Conservation (phyloP, 139 green algal species). For the Closterium sp. region DNA sequence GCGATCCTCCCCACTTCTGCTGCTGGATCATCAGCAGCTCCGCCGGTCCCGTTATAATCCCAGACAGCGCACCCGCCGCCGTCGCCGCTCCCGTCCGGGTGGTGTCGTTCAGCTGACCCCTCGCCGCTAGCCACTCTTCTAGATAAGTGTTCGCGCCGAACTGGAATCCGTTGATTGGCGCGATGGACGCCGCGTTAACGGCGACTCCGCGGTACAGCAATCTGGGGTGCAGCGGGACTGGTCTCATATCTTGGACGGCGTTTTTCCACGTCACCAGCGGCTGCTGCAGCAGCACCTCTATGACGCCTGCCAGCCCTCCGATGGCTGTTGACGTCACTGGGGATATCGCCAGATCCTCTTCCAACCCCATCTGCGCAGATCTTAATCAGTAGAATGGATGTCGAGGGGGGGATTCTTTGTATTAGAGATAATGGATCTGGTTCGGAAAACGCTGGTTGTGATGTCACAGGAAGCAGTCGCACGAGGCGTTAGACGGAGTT, state of each 20-base stretch:
- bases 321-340: slow-evolving; percentile 14
- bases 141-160: slow-evolving; percentile 49
- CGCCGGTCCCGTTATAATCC: slow-evolving; percentile 38
- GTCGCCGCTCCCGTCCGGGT: slow-evolving; percentile 14
- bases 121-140: slow-evolving; percentile 2
- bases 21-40: slow-evolving; percentile 59
- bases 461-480: neutral
- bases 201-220: slow-evolving; percentile 44
- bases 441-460: neutral
- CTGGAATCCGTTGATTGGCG: slow-evolving; percentile 56
- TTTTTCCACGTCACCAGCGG: slow-evolving; percentile 37
- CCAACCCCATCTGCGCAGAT: slow-evolving; percentile 5
- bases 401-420: neutral
- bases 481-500: neutral
- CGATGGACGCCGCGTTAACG: slow-evolving; percentile 48
- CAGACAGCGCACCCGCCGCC: slow-evolving; percentile 41
- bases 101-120: slow-evolving; percentile 12
- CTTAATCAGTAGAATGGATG: neutral
- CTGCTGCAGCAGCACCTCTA: slow-evolving; percentile 34
- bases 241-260: slow-evolving; percentile 34
- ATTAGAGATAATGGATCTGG: neutral
- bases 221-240: slow-evolving; percentile 35
- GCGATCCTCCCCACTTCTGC: slow-evolving; percentile 43
- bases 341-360: slow-evolving; percentile 19
- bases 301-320: slow-evolving; percentile 8